A percentile compares a stretch with the other conserved stretches of the same genome.
Evolutionary conservation across 495 filamentous ascomycete genomes (phyloP).

Genomic region (Chaetomium tenue): DNA sequence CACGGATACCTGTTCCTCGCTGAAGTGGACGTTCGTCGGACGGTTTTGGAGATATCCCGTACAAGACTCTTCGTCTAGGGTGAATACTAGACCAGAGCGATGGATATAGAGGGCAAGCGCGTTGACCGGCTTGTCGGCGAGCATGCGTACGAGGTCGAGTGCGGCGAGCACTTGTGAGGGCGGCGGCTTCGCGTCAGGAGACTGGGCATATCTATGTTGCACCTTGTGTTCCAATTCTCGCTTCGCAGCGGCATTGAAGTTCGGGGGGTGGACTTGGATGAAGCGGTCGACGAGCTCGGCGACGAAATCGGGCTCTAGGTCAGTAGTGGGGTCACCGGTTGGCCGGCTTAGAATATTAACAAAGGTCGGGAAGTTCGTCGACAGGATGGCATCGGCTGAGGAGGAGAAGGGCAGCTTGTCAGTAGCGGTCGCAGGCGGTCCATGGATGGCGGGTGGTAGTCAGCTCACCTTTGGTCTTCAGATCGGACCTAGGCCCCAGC

Average conservation of each 20-base stretch:
- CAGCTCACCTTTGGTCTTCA: constrained; percentile 80
- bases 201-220: constrained; percentile 60
- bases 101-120: constrained; percentile 75
- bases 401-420: constrained; percentile 36
- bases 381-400: constrained; percentile 78
- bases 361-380: constrained; percentile 70
- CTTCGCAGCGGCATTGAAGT: constrained; percentile 74
- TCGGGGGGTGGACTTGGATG: constrained; percentile 74
- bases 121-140: constrained; percentile 59
- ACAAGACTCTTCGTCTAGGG: constrained; percentile 51
- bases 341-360: constrained; percentile 65
- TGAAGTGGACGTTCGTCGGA: constrained; percentile 65
- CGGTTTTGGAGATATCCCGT: constrained; percentile 57
- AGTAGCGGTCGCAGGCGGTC: constrained; percentile 10
- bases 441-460: not conserved
- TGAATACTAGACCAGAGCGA: constrained; percentile 63
- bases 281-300: constrained; percentile 77
- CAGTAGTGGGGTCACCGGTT: constrained; percentile 54
- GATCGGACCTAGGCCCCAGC: constrained; percentile 68
- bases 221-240: constrained; percentile 64
- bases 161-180: constrained; percentile 72
- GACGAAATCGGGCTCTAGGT: constrained; percentile 63
- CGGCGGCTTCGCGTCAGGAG: constrained; percentile 56
- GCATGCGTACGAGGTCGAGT: constrained; percentile 68
- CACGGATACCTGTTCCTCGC: constrained; percentile 76